Evolutionary conservation across 176 grass and related monocot genomes (phyloP).

Genomic region (Juncus inflexus): DNA sequence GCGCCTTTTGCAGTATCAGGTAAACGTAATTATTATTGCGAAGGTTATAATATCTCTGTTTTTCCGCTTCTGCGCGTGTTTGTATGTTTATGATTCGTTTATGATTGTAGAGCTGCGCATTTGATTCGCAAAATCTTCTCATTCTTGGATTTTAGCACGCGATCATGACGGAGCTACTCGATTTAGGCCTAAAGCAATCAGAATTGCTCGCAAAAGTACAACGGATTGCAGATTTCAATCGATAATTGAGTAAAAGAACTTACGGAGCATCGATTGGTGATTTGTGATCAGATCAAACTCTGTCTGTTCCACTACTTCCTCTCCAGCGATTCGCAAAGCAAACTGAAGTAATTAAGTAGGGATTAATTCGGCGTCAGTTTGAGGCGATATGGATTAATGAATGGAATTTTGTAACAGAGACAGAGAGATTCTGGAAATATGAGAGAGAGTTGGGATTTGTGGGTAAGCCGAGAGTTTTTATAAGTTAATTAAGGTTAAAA

Average conservation of each 20-base stretch:
- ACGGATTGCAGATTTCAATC: not conserved
- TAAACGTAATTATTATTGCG: not conserved
- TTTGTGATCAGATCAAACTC: constrained; percentile 11
- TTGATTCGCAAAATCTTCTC: constrained; percentile 19
- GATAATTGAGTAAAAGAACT: constrained; percentile 7
- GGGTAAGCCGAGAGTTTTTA: constrained; percentile 3
- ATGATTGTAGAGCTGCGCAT: not conserved
- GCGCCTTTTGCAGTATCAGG: constrained; percentile 11
- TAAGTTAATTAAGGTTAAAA: not conserved
- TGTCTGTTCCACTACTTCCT: not conserved
- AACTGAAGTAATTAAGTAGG: not conserved
- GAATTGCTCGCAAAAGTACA: not conserved
- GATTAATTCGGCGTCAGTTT: constrained; percentile 5
- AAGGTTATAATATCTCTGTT: constrained; percentile 2
- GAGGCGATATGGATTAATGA: not conserved
- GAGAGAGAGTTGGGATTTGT: constrained; percentile 7
- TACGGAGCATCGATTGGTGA: not conserved
- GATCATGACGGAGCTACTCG: not conserved
- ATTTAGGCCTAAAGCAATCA: not conserved
- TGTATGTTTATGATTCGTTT: not conserved
- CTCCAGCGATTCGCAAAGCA: constrained; percentile 4
- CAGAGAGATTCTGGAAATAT: not conserved
- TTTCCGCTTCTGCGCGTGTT: not conserved
- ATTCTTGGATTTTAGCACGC: constrained; percentile 8
- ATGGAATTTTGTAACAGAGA: not conserved